Evolutionary conservation across 2,329 filamentous ascomycete genomes (phyloP).

Genomic region (Trichoderma simmonsii): DNA sequence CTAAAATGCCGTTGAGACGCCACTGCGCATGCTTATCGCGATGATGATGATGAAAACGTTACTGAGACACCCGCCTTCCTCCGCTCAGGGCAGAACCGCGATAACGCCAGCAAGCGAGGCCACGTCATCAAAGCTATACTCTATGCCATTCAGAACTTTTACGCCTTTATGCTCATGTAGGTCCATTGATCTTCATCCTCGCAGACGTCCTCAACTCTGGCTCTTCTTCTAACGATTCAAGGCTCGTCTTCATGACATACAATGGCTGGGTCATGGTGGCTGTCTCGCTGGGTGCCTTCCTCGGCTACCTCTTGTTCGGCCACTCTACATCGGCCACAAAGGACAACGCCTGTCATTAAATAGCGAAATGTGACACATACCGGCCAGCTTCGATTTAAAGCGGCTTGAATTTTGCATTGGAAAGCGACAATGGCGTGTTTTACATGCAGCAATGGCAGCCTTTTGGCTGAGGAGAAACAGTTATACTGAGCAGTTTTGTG

Average conservation of each 20-base stretch:
- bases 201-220: background rate
- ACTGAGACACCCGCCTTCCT: conserved; percentile 65
- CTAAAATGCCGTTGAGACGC: conserved; percentile 28
- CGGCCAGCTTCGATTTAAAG: background rate
- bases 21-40: background rate
- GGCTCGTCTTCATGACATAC: conserved; percentile 99
- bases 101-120: conserved; percentile 60
- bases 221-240: conserved; percentile 35
- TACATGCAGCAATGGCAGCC: background rate
- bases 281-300: conserved; percentile 81
- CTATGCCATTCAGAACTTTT: conserved; percentile 94
- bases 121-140: conserved; percentile 77
- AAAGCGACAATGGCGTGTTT: background rate
- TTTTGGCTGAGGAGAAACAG: background rate
- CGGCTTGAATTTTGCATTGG: background rate
- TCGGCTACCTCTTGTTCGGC: conserved; percentile 83
- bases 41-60: conserved; percentile 34
- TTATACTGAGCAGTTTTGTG: background rate
- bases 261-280: conserved; percentile 97
- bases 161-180: conserved; percentile 99
- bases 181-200: conserved; percentile 32
- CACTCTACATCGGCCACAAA: conserved; percentile 68
- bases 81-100: conserved; percentile 70
- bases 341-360: conserved; percentile 85
- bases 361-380: background rate